phyloP scores from a whole-genome alignment of 768 basidiomycete species.

The Mycena epipterygia region DNA sequence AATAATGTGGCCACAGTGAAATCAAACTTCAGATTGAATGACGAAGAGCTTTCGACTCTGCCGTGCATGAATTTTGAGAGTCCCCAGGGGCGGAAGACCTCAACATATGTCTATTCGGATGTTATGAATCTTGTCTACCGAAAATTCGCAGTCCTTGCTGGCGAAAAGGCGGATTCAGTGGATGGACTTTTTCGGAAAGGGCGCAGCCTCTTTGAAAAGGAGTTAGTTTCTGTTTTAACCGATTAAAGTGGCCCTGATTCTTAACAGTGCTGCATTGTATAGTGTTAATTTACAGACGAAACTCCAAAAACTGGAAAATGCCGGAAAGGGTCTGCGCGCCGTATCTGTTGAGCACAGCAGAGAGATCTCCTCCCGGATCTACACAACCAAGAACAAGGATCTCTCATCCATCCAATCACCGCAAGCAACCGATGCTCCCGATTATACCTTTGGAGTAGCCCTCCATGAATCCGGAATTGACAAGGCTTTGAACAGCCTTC shows the following conservation, averaged over 20 bases:
- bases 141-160: not conserved
- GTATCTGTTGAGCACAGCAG: not conserved
- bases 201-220: not conserved
- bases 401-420: too few species aligned
- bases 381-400: not conserved
- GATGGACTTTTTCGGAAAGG: not conserved
- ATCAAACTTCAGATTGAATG: not conserved
- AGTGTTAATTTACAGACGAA: not conserved
- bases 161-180: not conserved
- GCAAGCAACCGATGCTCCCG: too few species aligned
- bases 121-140: not conserved
- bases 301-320: not conserved
- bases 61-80: not conserved
- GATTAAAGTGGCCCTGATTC: not conserved
- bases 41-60: not conserved
- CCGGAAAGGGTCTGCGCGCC: not conserved
- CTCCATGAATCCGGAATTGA: too few species aligned
- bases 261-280: not conserved
- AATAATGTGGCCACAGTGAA: slow-evolving; percentile 1
- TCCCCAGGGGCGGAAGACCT: not conserved
- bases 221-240: not conserved
- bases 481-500: too few species aligned
- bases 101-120: not conserved
- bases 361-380: not conserved
- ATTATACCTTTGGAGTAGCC: too few species aligned